Conservation (phyloP, 2,329 filamentous ascomycete species). For the Colletotrichum lentis region DNA sequence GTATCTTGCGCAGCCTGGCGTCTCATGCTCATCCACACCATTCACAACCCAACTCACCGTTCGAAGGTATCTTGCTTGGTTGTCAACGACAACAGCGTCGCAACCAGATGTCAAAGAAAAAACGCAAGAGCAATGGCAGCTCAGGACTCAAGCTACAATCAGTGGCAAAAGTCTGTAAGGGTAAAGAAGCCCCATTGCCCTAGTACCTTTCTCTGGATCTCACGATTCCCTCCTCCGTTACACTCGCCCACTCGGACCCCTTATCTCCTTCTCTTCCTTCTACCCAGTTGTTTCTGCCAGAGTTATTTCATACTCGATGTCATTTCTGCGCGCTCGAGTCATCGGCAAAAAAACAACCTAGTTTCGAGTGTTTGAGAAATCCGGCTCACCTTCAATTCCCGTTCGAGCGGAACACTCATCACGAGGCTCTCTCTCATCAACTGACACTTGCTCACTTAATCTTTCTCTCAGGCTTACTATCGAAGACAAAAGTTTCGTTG, state of each 20-base stretch:
- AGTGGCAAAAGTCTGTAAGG: conserved; percentile 2
- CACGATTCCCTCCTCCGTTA: background rate
- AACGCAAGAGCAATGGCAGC: background rate
- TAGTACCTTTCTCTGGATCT: background rate
- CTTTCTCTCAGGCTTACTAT: background rate
- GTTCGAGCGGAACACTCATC: background rate
- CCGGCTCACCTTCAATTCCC: background rate
- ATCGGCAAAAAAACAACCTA: too few species aligned
- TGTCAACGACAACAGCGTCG: background rate
- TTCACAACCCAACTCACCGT: background rate
- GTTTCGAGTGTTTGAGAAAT: too few species aligned
- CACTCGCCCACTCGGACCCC: background rate
- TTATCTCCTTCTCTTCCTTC: background rate
- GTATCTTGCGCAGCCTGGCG: background rate
- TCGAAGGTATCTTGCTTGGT: background rate
- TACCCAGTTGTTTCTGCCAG: background rate
- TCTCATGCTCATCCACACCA: background rate
- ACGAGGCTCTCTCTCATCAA: too few species aligned
- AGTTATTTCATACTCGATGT: too few species aligned
- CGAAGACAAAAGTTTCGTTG: background rate
- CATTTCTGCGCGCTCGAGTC: background rate
- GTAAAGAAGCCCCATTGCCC: background rate
- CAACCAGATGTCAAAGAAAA: background rate
- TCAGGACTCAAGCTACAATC: background rate
- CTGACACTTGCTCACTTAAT: background rate